Evolutionary conservation across 169 alveolate species (phyloP), one percentile per base, ranked within the genome.

Genomic region (Plasmodium malariae): DNA sequence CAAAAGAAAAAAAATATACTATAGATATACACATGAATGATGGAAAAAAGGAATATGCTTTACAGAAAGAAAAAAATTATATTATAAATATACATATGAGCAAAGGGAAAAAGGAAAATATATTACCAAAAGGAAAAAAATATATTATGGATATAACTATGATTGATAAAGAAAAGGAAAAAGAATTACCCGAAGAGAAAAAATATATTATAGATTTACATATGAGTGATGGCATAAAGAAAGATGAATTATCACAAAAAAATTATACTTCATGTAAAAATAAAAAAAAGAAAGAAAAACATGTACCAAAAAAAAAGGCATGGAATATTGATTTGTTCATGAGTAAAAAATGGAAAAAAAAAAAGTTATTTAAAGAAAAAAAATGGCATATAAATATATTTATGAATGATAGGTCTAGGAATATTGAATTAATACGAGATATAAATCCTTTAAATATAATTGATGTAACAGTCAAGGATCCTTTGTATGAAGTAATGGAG

Each of bases 51-150:
- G 24, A 62, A 26, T 26, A 28, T 26, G 72, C 19, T 40, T 40
- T 40, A 14, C 49, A 12, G 14, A 21, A 62, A 28, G 1, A 32
- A 37, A 9, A 40, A 6, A 40, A 40, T 9, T 40, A 5, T n/a
- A n/a, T n/a, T n/a, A n/a, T n/a, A n/a, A n/a, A n/a, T n/a, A n/a
- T n/a, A n/a, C n/a, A n/a, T n/a, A n/a, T n/a, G n/a, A n/a, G n/a
- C n/a, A n/a, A n/a, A 40, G n/a, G n/a, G 9, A 6, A 6, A 0
- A 30, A 62, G 32, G 51, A 30, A 30, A 21, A 62, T 2, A 28
- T 19, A 62, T 30, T 30, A 36, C 40, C 40, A 62, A 62, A 62
- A 19, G 32, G 28, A 62, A 62, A 62, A 62, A 62, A 62, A 62
- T 30, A 45, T 36, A 30, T 19, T 37, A 30, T 2, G 28, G 0